Evolutionary conservation across 1,139 yeast genomes (phyloP).

Genomic region (Diutina siamensis): DNA sequence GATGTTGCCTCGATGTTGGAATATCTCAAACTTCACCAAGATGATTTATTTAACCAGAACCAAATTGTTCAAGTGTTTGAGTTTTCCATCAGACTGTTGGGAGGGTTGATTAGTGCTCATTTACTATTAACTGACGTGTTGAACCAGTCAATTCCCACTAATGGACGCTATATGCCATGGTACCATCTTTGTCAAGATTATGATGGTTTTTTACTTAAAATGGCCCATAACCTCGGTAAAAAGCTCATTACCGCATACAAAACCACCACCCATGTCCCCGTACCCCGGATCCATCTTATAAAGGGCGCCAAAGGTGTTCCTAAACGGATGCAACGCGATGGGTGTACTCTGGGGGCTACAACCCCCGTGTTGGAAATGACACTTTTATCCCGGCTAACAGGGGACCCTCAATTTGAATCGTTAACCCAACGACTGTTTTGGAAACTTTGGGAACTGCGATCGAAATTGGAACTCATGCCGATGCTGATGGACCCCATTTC

Average conservation of each 20-base stretch:
- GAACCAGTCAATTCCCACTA: conserved; percentile 7
- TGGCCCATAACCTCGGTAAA: conserved; percentile 66
- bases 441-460: conserved; percentile 59
- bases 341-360: conserved; percentile 81
- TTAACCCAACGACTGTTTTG: conserved; percentile 50
- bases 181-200: conserved; percentile 25
- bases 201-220: conserved; percentile 53
- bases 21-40: conserved; percentile 25
- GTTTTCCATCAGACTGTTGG: conserved; percentile 66
- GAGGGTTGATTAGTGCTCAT: conserved; percentile 72
- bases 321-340: conserved; percentile 37
- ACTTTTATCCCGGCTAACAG: conserved; percentile 58
- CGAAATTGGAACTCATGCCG: conserved; percentile 56
- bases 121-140: conserved; percentile 44
- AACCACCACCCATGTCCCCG: conserved; percentile 51
- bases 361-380: conserved; percentile 75
- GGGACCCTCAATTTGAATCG: conserved; percentile 58
- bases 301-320: conserved; percentile 39
- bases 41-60: conserved; percentile 44
- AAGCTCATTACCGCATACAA: conserved; percentile 57
- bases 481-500: conserved; percentile 61
- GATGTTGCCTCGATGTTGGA: conserved; percentile 40
- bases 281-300: conserved; percentile 57
- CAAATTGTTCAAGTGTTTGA: conserved; percentile 81
- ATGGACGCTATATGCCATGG: conserved; percentile 8